Base-by-base conservation (phyloP, 31 red algal genomes). In the Odonthalia washingtoniensis region DNA sequence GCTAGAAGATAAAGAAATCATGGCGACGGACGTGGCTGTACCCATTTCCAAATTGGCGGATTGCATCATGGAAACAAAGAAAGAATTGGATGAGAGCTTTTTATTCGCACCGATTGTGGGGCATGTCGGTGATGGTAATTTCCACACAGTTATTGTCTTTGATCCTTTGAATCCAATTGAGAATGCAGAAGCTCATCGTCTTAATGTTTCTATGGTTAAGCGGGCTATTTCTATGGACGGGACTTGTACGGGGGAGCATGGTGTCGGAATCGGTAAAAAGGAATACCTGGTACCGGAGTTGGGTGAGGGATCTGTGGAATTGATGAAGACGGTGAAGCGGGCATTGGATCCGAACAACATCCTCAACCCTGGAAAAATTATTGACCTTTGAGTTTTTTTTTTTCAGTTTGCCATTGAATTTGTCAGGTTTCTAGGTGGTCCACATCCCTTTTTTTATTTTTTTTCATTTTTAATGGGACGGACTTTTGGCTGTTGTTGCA, bases 101-200 rank as follows among this genome's bases (percentile, higher is more conserved):
- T 83, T 99, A 70, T 86, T 97, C 42, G 87, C 93, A 33, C 95
- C 98, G 3, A 93, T 99, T 40, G 91, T 99, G 5, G 98, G 84
- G 36, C 98, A 99, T 83, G 98, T 93, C 24, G 98, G 95, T 38
- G 95, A 99, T 76, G 95, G 98, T 17, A 99, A 97, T 82, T 97
- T 99, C 81, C 98, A 99, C 73, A 86, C 95, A 3, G 85, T 97
- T 37, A 96, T 99, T 38, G 86, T 86, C 24, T 89, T 97, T 75
- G 91, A 96, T 72, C 95, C 94, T 3, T 53, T 67, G 1, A 64
- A 96, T 69, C 72, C 82, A 28, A 73, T 75, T 49, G 95, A 97
- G 57, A 85, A 93, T 70, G 75, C 94, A 27, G 81, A 90, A 24
- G 98, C 95, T 26, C 81, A 93, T 37, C 49, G 80, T 26, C 61